Conservation (phyloP, 176 grass and related monocot genomes). For the Oryza officinalis region DNA sequence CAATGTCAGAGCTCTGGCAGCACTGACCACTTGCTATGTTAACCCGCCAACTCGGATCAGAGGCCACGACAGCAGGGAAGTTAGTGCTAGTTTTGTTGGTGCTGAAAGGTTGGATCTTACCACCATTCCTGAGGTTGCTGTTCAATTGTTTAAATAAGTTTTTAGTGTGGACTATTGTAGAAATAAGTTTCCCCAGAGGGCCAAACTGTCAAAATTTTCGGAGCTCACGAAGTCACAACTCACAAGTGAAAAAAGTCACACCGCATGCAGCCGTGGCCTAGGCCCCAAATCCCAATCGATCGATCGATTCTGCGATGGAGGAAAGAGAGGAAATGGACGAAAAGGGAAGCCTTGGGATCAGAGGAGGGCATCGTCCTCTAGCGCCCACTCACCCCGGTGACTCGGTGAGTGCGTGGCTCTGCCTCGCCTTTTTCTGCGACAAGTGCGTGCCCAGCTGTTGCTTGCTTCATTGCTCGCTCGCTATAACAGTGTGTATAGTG, state of each 20-base stretch:
- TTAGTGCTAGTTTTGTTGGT: too few relatives aligned
- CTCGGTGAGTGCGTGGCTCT: neutral
- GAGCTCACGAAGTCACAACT: too few relatives aligned
- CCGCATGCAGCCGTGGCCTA: neutral
- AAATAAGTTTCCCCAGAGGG: too few relatives aligned
- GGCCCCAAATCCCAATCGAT: neutral
- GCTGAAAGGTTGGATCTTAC: too few relatives aligned
- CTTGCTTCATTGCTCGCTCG: neutral
- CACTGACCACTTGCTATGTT: too few relatives aligned
- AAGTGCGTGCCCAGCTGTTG: neutral
- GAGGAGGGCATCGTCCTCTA: conserved; percentile 13
- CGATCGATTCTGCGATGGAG: neutral
- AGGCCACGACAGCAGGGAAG: too few relatives aligned
- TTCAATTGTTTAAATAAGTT: too few relatives aligned
- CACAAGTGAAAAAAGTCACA: neutral
- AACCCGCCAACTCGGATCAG: too few relatives aligned
- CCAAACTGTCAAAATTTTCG: too few relatives aligned
- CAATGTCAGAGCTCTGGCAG: too few relatives aligned
- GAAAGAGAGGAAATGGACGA: neutral
- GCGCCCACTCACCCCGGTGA: neutral
- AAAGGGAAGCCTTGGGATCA: neutral
- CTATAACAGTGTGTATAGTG: neutral
- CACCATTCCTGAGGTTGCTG: too few relatives aligned
- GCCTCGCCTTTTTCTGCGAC: neutral
- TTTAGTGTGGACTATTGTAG: too few relatives aligned